Evolutionary conservation across 2,329 filamentous ascomycete species (phyloP).

Genomic region (Cladosporium velox): DNA sequence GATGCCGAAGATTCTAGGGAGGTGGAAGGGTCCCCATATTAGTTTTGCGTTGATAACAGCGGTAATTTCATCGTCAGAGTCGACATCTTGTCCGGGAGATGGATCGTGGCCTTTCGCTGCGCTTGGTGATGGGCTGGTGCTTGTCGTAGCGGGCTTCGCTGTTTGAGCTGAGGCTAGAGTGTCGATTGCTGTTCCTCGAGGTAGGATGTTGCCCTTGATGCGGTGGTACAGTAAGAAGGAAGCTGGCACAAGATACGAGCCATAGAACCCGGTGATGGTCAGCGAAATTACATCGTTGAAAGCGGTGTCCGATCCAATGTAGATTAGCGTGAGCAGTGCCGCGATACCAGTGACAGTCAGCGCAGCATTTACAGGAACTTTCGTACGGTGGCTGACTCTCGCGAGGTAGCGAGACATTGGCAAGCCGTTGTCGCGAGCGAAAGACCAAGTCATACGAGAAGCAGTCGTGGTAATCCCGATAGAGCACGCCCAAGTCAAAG

Average conservation of each 20-base stretch:
- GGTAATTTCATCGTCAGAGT: slow-evolving; percentile 7
- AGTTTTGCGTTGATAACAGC: slow-evolving; percentile 36
- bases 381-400: slow-evolving; percentile 32
- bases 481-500: slow-evolving; percentile 37
- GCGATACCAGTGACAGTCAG: slow-evolving; percentile 58
- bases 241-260: slow-evolving; percentile 47
- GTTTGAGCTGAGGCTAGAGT: background rate
- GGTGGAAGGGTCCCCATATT: slow-evolving; percentile 58
- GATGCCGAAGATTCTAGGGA: slow-evolving; percentile 54
- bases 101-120: slow-evolving; percentile 1
- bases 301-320: slow-evolving; percentile 45
- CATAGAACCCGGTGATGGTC: slow-evolving; percentile 46
- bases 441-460: slow-evolving; percentile 45
- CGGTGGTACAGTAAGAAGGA: slow-evolving; percentile 47
- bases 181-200: slow-evolving; percentile 37
- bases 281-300: slow-evolving; percentile 52
- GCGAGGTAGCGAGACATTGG: slow-evolving; percentile 44
- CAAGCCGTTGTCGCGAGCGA: slow-evolving; percentile 46
- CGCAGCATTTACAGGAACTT: slow-evolving; percentile 36
- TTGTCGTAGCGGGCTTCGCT: background rate
- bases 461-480: slow-evolving; percentile 44
- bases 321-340: slow-evolving; percentile 44
- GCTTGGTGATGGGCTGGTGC: background rate
- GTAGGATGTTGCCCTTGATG: slow-evolving; percentile 41
- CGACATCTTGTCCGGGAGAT: slow-evolving; percentile 1